These are phyloP conservation scores for Dactylellina parvicollis DNA, from an alignment of 2,329 filamentous ascomycete genomes.

Conservation along the genomic window DNA sequence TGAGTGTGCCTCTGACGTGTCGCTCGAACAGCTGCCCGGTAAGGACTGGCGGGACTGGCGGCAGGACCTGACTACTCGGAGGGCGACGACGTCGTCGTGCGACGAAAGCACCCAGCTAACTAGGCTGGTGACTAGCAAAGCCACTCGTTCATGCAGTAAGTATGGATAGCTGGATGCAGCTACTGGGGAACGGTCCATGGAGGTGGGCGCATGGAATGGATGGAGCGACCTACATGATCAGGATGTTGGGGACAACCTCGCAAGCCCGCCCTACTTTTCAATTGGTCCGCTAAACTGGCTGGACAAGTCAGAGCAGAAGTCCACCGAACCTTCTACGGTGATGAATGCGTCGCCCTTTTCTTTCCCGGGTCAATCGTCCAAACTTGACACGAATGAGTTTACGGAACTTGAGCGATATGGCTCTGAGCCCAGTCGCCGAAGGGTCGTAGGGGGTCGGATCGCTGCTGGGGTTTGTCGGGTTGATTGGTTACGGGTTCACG, in stretches of 20 bases:
- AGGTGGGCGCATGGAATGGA: conserved; percentile 23
- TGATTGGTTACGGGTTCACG: conserved; percentile 54
- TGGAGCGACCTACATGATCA: conserved; percentile 35
- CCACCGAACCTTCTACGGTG: conserved; percentile 50
- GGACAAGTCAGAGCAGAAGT: conserved; percentile 54
- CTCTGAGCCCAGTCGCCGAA: conserved; percentile 34
- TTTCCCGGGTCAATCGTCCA: conserved; percentile 35
- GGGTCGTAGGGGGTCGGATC: conserved; percentile 25
- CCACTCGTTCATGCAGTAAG: conserved; percentile 45
- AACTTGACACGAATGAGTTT: conserved; percentile 13
- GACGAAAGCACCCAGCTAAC: conserved; percentile 5
- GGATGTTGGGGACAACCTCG: conserved; percentile 44
- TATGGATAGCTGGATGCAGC: conserved; percentile 20
- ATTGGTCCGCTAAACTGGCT: conserved; percentile 54
- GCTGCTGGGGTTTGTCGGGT: conserved; percentile 35
- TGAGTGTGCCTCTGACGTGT: conserved; percentile 47
- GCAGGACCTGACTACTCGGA: no score
- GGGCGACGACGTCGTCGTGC: conserved; percentile 2
- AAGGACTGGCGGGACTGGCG: conserved; percentile 2
- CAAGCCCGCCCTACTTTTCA: conserved; percentile 52
- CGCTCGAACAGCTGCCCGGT: conserved; percentile 26
- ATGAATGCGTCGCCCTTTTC: conserved; percentile 44
- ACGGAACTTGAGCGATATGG: conserved; percentile 26
- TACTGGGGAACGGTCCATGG: conserved; percentile 27
- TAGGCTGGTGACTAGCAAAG: conserved; percentile 13